Evolutionary conservation across 1,139 yeast species (phyloP).

Genomic region (Nakaseomyces sp.): DNA sequence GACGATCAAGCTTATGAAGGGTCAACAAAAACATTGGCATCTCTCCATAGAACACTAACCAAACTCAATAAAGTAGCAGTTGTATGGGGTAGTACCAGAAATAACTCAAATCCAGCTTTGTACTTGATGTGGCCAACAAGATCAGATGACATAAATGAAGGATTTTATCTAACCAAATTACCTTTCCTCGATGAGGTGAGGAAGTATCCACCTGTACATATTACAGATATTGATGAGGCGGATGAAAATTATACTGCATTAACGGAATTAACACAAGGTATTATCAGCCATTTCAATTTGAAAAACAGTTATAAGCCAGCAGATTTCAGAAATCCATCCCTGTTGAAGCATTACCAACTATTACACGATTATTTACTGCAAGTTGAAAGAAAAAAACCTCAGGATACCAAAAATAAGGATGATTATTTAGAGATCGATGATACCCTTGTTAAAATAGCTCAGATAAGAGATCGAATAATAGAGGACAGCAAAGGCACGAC

Average conservation of each 20-base stretch:
- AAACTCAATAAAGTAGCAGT: conserved; percentile 51
- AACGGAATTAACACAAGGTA: conserved; percentile 32
- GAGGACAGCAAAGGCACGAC: conserved; percentile 14
- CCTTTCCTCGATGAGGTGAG: conserved; percentile 63
- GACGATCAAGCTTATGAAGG: conserved; percentile 49
- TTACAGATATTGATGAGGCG: conserved; percentile 16
- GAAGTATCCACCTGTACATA: conserved; percentile 34
- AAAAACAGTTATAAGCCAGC: conserved; percentile 47
- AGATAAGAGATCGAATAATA: conserved; percentile 22
- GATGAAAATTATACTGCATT: conserved; percentile 30
- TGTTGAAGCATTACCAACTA: conserved; percentile 57
- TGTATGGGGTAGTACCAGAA: conserved; percentile 60
- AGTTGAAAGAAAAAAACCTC: conserved; percentile 36
- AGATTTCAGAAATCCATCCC: conserved; percentile 55
- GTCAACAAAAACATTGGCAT: conserved; percentile 57
- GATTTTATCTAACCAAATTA: conserved; percentile 49
- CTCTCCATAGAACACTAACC: conserved; percentile 55
- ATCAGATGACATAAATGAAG: conserved; percentile 34
- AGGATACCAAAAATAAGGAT: conserved; percentile 9
- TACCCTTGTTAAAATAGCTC: conserved; percentile 26
- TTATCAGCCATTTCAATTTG: conserved; percentile 38
- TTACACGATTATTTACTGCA: conserved; percentile 63
- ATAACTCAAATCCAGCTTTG: conserved; percentile 47
- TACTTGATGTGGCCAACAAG: conserved; percentile 54
- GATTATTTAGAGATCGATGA: conserved; percentile 30